Base-by-base conservation (phyloP, 78 protist genomes). In the Protostelium mycophagum region DNA sequence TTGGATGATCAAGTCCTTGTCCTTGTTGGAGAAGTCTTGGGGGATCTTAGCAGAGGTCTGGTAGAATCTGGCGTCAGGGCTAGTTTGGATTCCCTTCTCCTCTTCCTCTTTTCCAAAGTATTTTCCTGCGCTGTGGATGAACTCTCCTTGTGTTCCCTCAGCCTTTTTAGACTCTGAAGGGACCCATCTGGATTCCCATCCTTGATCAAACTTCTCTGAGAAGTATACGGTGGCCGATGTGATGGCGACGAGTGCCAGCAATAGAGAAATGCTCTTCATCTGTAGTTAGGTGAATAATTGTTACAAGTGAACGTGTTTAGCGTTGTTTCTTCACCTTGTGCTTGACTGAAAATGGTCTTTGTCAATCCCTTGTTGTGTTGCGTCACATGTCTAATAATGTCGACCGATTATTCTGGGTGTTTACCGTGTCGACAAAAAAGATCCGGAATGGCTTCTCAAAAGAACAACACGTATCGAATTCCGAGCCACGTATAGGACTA, bases 61-160 rank as follows among this genome's bases (percentile, higher is more conserved):
- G 91, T 97, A 97, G 96, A 96, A 96, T 51, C 93, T 83, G 34
- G 97, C 98, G 86, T 97, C 98, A 90, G 94, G 92, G 28, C 91
- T 36, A 31, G 99, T 96, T 90, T 97, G 93, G 85, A 97, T 73
- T 83, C 97, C 99, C 95, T 96, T 94, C 37, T 91, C 91, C 23
- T 28, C 88, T 86, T 94, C 94, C 28, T 37, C 94, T 83, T 95
- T 97, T 86, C 87, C 91, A 86, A 83, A 95, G 94, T 87, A 95
- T 87, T 95, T 93, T 84, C 98, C 97, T 0, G 98, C 95, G n/a
- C 97, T 88, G 73, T 39, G 89, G 63, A 83, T 84, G 37, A 87
- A 96, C 91, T 94, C 38, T 63, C 98, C 98, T 23, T 91, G 90
- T 28, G 85, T 84, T 84, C 94, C 96, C 25, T 96, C 96, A 28